Conservation (phyloP, 768 basidiomycete species). For the Leccinum ochraceum region DNA sequence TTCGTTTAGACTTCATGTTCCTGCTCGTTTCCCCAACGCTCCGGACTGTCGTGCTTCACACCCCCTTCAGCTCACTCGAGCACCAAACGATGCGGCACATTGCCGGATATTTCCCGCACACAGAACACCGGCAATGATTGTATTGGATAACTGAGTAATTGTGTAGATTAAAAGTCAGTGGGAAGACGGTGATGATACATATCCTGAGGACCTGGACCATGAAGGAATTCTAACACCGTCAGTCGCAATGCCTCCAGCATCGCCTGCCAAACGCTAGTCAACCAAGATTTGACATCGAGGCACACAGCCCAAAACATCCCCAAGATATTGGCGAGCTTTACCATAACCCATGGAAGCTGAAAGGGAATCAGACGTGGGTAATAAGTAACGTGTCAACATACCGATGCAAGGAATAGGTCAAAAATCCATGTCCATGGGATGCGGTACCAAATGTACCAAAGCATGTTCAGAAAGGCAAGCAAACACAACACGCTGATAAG, state of each 20-base stretch:
- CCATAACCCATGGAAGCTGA: neutral
- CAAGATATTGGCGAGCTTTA: neutral
- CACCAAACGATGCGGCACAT: too few relatives aligned
- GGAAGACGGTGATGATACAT: neutral
- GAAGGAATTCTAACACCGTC: neutral
- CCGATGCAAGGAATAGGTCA: neutral
- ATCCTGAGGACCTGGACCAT: neutral
- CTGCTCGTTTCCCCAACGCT: too few relatives aligned
- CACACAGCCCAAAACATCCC: neutral
- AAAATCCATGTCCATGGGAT: neutral
- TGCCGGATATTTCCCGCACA: too few relatives aligned
- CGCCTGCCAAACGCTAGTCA: neutral
- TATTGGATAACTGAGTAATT: neutral
- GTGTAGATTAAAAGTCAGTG: neutral
- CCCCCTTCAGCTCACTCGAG: too few relatives aligned
- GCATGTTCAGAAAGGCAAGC: neutral
- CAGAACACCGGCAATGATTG: too few relatives aligned
- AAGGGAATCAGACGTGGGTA: neutral
- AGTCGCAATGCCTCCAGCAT: neutral
- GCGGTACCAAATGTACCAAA: neutral
- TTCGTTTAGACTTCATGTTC: too few relatives aligned
- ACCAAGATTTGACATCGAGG: neutral
- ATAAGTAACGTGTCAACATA: neutral
- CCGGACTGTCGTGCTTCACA: too few relatives aligned
- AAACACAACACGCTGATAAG: neutral